Percentiles rank a stretch among this genome's conserved stretches.
These are phyloP conservation scores for Penicillium ucsense DNA, from an alignment of 495 filamentous ascomycete species.

Conservation along the genomic window DNA sequence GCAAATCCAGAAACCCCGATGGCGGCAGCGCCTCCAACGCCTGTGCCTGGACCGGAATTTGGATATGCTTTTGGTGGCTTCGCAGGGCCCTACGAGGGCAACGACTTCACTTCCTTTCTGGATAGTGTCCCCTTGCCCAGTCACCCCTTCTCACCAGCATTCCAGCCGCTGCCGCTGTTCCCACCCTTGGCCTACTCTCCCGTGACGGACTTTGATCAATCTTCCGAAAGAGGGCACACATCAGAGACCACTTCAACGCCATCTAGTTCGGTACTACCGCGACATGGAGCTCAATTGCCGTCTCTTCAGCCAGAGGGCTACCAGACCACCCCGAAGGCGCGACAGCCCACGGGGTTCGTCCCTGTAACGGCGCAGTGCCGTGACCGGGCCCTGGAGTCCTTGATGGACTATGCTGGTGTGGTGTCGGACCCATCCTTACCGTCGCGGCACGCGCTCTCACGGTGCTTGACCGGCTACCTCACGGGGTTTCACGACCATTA, in stretches of 20 bases:
- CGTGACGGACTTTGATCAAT: constrained; percentile 19
- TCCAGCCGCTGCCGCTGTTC: constrained; percentile 31
- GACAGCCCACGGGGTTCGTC: constrained; percentile 23
- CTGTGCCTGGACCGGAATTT: constrained; percentile 15
- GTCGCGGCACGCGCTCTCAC: constrained; percentile 53
- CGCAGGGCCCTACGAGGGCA: constrained; percentile 17
- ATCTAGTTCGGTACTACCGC: constrained; percentile 27
- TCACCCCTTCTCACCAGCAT: constrained; percentile 30
- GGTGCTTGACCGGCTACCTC: constrained; percentile 58
- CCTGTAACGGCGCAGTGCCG: constrained; percentile 28
- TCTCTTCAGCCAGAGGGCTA: constrained; percentile 29
- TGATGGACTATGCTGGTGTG: constrained; percentile 24
- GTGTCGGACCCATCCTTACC: constrained; percentile 28
- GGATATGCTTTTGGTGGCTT: constrained; percentile 19
- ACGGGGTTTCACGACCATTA: constrained; percentile 60
- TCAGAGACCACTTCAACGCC: constrained; percentile 17
- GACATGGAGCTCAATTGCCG: constrained; percentile 30
- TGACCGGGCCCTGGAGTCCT: constrained; percentile 17
- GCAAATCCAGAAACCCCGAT: constrained; percentile 5
- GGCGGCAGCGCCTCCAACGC: constrained; percentile 11
- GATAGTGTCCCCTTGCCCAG: constrained; percentile 32
- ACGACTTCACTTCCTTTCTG: constrained; percentile 34
- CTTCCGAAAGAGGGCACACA: constrained; percentile 9
- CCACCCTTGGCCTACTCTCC: constrained; percentile 25
- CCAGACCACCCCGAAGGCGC: constrained; percentile 19